Evolutionary conservation across 2,329 filamentous ascomycete species (phyloP).

Genomic region (Nemania sp.): DNA sequence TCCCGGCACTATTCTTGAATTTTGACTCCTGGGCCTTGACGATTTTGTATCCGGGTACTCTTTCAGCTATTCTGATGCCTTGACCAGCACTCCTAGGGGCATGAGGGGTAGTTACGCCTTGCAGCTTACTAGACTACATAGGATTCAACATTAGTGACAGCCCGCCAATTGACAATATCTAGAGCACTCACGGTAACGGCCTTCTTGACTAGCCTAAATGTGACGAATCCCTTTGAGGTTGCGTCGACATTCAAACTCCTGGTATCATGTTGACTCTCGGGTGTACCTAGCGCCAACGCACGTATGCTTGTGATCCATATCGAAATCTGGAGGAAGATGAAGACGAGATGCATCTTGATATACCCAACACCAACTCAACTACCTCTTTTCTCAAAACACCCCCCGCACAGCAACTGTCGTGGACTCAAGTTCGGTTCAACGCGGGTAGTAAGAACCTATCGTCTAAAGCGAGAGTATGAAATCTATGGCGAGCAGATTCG

Average conservation of each 20-base stretch:
- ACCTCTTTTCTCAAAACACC: conserved; percentile 30
- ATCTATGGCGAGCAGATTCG: conserved; percentile 17
- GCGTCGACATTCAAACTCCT: conserved; percentile 32
- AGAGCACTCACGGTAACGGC: conserved; percentile 50
- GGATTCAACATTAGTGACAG: conserved; percentile 35
- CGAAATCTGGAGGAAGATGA: conserved; percentile 59
- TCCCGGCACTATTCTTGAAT: conserved; percentile 62
- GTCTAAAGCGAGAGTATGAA: conserved; percentile 30
- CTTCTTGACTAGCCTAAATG: conserved; percentile 58
- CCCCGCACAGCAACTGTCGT: conserved; percentile 16
- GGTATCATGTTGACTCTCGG: conserved; percentile 26
- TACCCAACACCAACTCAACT: conserved; percentile 29
- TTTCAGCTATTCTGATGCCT: conserved; percentile 49
- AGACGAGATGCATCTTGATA: conserved; percentile 48
- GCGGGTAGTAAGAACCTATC: conserved; percentile 19
- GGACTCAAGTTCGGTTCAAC: conserved; percentile 7
- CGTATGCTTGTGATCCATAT: conserved; percentile 60
- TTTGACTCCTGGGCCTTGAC: conserved; percentile 60
- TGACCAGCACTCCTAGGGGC: conserved; percentile 55
- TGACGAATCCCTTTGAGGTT: conserved; percentile 49
- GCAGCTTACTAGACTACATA: conserved; percentile 51
- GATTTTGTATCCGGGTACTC: conserved; percentile 62
- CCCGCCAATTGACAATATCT: neutral
- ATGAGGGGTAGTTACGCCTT: conserved; percentile 54
- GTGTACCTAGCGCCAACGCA: conserved; percentile 61